Evolutionary conservation across 768 basidiomycete species (phyloP).

Genomic region (Cytidiella melzeri): DNA sequence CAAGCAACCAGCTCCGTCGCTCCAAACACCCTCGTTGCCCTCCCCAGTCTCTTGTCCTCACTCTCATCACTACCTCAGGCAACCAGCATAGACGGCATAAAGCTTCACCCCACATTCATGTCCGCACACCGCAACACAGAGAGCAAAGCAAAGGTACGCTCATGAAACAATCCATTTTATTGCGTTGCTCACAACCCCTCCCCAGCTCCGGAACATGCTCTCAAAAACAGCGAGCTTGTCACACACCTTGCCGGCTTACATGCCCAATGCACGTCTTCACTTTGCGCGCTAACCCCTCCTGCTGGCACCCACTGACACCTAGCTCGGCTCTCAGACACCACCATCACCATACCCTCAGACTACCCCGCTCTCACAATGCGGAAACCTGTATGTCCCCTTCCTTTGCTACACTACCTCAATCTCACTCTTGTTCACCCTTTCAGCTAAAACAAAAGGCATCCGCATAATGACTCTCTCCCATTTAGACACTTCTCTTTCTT

Average conservation of each 20-base stretch:
- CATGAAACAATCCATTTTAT: not conserved
- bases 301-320: conserved; percentile 3
- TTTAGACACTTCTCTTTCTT: conserved; percentile 15
- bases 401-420: not conserved
- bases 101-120: conserved; percentile 58
- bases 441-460: conserved; percentile 25
- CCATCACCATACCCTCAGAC: conserved; percentile 18
- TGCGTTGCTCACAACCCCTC: not conserved
- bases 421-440: conserved; percentile 3
- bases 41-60: conserved; percentile 65
- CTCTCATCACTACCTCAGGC: conserved; percentile 68
- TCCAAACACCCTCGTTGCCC: conserved; percentile 56
- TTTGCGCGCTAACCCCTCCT: not conserved
- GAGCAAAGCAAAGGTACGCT: conserved; percentile 68
- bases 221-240: conserved; percentile 38
- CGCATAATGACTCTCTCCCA: conserved; percentile 16
- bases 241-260: conserved; percentile 16
- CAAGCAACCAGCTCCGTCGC: conserved; percentile 36
- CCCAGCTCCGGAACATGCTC: conserved; percentile 60
- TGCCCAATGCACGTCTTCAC: conserved; percentile 15
- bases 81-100: conserved; percentile 58
- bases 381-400: conserved; percentile 23
- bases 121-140: conserved; percentile 61
- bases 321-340: conserved; percentile 12
- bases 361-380: conserved; percentile 30